Evolutionary conservation across 1,284 basidiomycete genomes (phyloP).

Genomic region (Ustilago shanxiensis): DNA sequence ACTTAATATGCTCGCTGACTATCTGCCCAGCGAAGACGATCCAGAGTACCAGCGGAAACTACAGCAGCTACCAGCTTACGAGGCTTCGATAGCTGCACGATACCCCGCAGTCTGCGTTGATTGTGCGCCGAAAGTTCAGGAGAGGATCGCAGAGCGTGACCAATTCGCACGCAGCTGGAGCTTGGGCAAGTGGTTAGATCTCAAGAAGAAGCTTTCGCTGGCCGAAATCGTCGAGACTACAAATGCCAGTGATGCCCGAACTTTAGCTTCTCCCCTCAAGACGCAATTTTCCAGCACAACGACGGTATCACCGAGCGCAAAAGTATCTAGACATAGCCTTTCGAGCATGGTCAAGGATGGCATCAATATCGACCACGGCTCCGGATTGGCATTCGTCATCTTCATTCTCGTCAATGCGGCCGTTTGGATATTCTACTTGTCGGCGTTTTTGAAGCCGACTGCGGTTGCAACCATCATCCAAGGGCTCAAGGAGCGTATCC

Average conservation of each 20-base stretch:
- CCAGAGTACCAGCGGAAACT: conserved; percentile 45
- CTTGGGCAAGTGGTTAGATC: conserved; percentile 49
- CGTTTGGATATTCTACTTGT: conserved; percentile 16
- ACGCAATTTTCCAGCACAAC: no score
- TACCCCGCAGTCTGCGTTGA: conserved; percentile 56
- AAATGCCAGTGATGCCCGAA: neutral
- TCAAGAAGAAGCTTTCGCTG: conserved; percentile 30
- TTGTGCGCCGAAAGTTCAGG: conserved; percentile 43
- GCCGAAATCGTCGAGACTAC: neutral
- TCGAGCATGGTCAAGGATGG: no score
- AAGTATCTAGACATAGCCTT: neutral
- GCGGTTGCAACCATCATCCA: neutral
- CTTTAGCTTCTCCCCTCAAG: neutral
- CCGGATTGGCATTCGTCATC: neutral
- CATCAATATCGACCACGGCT: conserved; percentile 8
- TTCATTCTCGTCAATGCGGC: conserved; percentile 13
- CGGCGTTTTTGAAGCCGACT: neutral
- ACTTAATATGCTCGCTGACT: conserved; percentile 61
- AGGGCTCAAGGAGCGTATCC: neutral
- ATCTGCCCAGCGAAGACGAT: conserved; percentile 51
- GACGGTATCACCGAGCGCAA: no score
- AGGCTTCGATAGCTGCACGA: conserved; percentile 50
- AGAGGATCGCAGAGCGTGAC: conserved; percentile 39
- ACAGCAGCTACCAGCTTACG: conserved; percentile 35
- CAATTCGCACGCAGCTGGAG: conserved; percentile 48